Evolutionary conservation across 345 rosid genomes (phyloP).

Genomic region (Fremontodendron californicum): DNA sequence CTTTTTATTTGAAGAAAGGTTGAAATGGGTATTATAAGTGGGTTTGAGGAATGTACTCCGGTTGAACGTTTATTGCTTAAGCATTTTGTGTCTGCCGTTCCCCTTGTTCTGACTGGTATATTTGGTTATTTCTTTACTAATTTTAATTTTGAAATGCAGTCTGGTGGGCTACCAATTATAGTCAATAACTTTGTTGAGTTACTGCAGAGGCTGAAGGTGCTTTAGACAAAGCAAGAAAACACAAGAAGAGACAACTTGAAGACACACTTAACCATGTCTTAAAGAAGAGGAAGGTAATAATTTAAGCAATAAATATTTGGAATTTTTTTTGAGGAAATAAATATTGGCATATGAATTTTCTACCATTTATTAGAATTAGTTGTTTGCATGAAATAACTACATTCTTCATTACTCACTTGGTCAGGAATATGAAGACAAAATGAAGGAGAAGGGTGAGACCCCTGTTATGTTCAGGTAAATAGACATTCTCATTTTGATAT

Average conservation of each 20-base stretch:
- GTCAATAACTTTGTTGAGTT: slow-evolving; percentile 18
- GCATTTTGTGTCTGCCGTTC: not conserved
- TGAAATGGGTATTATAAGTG: not conserved
- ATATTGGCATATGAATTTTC: not conserved
- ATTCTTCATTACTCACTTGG: slow-evolving; percentile 9
- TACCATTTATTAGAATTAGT: slow-evolving; percentile 10
- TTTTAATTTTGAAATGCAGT: slow-evolving; percentile 7
- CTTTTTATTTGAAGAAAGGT: not conserved
- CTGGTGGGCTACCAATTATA: not conserved
- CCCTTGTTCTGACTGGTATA: not conserved
- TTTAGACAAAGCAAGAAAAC: slow-evolving; percentile 98
- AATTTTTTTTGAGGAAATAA: not conserved
- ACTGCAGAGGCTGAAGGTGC: slow-evolving; percentile 98
- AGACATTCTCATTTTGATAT: slow-evolving; percentile 8
- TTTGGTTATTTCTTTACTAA: not conserved
- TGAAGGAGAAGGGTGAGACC: slow-evolving; percentile 92
- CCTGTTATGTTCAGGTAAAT: slow-evolving; percentile 96
- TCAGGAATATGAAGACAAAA: slow-evolving; percentile 88
- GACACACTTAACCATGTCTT: slow-evolving; percentile 87
- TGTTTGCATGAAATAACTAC: slow-evolving; percentile 8
- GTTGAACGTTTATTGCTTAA: not conserved
- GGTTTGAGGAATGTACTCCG: not conserved
- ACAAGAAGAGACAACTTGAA: slow-evolving; percentile 97
- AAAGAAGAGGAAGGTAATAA: slow-evolving; percentile 82
- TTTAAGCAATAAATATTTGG: not conserved